Evolutionary conservation across 805 yeast species (phyloP).

Genomic region (Candida coquimbonensis): DNA sequence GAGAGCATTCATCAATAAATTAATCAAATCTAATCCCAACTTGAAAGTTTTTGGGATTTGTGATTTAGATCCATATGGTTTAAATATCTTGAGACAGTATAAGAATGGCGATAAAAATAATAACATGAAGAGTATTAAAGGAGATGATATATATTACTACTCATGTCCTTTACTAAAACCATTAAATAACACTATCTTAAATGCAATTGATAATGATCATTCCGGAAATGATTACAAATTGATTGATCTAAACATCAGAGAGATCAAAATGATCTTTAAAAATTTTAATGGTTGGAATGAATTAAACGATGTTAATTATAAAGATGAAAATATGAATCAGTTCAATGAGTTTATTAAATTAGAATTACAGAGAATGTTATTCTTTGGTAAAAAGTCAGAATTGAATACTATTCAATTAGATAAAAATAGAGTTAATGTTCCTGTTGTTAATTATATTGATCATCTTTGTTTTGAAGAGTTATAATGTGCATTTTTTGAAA

Average conservation of each 20-base stretch:
- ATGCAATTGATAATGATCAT: slow-evolving; percentile 11
- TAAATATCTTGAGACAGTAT: slow-evolving; percentile 47
- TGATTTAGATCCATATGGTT: slow-evolving; percentile 66
- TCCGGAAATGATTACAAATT: slow-evolving; percentile 5
- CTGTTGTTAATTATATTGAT: background rate
- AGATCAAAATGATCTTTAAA: slow-evolving; percentile 20
- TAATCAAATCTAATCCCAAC: slow-evolving; percentile 19
- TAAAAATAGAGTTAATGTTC: background rate
- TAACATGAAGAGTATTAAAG: background rate
- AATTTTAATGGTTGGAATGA: slow-evolving; percentile 8
- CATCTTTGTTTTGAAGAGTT: background rate
- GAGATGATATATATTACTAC: slow-evolving; percentile 1
- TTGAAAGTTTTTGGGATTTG: slow-evolving; percentile 39
- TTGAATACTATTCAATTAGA: slow-evolving; percentile 34
- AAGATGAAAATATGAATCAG: background rate
- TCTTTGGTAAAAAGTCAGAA: slow-evolving; percentile 52
- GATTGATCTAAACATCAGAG: slow-evolving; percentile 21
- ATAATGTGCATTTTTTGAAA: too few species aligned
- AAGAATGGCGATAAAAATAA: slow-evolving; percentile 15
- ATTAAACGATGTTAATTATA: background rate
- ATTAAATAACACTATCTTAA: slow-evolving; percentile 13
- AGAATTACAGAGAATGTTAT: slow-evolving; percentile 53
- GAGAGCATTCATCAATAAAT: slow-evolving; percentile 31
- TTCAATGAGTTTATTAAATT: slow-evolving; percentile 19
- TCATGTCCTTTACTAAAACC: slow-evolving; percentile 12